Percentiles rank a stretch among this genome's conserved stretches.
These are phyloP conservation scores for Straminergon stramineum DNA, from an alignment of 225 moss, liverwort and hornwort species.

Conservation along the genomic window DNA sequence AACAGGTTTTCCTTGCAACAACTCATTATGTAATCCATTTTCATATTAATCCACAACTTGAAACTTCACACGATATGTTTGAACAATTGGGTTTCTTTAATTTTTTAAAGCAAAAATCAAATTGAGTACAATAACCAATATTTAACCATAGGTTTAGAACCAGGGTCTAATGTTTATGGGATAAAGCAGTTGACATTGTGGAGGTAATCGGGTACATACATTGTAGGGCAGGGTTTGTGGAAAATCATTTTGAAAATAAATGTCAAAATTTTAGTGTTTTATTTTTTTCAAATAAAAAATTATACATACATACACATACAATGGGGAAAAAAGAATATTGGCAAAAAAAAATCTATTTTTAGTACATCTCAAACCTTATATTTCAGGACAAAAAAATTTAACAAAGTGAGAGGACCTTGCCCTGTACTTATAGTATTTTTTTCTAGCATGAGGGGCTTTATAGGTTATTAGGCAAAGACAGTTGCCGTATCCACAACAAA, in stretches of 20 bases:
- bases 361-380: too few species aligned
- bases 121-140: neutral
- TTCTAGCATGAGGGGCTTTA: neutral
- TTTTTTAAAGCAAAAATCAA: neutral
- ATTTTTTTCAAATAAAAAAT: too few species aligned
- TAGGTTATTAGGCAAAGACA: neutral
- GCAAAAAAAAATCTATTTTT: too few species aligned
- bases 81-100: rapidly evolving
- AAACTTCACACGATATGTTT: neutral
- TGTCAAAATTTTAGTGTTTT: too few species aligned
- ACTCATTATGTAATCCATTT: neutral
- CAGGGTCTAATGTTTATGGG: neutral
- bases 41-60: neutral
- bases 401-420: too few species aligned
- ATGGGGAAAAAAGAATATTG: too few species aligned
- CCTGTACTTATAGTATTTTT: rapidly evolving
- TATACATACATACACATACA: too few species aligned
- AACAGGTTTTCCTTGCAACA: neutral
- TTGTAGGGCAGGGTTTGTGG: too few species aligned
- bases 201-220: neutral
- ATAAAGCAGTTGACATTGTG: neutral
- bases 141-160: neutral
- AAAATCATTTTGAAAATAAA: too few species aligned
- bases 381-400: too few species aligned
- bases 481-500: neutral